These are phyloP conservation scores for Syzygium oleosum DNA, from an alignment of 345 rosid genomes.

Conservation along the genomic window DNA sequence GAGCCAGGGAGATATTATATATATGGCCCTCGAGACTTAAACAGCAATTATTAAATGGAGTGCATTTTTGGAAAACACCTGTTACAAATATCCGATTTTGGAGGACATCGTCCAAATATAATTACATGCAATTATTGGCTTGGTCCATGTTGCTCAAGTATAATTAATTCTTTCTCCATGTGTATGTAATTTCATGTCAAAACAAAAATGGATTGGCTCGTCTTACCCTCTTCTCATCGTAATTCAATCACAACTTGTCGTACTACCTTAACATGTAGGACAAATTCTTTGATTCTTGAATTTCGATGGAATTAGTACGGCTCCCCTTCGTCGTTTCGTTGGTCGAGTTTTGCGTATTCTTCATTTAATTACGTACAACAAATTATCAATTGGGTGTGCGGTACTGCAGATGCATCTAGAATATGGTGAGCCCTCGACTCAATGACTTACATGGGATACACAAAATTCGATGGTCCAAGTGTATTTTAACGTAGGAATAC, in stretches of 20 bases:
- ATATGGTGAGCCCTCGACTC: background rate
- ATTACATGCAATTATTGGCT: background rate
- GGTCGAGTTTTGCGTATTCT: background rate
- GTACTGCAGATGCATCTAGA: too few species aligned
- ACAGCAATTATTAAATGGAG: background rate
- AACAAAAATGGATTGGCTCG: background rate
- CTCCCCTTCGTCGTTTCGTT: background rate
- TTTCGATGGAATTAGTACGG: background rate
- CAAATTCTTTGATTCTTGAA: background rate
- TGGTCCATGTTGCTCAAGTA: background rate
- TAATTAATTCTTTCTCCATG: background rate
- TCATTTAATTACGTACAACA: background rate
- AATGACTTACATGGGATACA: background rate
- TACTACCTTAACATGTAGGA: background rate
- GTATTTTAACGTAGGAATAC: background rate
- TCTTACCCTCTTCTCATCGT: background rate
- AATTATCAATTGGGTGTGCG: background rate
- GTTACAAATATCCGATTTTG: background rate
- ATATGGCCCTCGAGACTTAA: background rate
- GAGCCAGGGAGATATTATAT: background rate
- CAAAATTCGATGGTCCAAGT: background rate
- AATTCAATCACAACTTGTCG: background rate
- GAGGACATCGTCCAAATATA: background rate
- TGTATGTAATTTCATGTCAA: background rate
- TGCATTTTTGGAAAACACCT: background rate